A percentile compares a stretch with the other conserved stretches of the same genome.
Conservation (phyloP, 106 monocot species). For the Alisma plantagoaquatica region DNA sequence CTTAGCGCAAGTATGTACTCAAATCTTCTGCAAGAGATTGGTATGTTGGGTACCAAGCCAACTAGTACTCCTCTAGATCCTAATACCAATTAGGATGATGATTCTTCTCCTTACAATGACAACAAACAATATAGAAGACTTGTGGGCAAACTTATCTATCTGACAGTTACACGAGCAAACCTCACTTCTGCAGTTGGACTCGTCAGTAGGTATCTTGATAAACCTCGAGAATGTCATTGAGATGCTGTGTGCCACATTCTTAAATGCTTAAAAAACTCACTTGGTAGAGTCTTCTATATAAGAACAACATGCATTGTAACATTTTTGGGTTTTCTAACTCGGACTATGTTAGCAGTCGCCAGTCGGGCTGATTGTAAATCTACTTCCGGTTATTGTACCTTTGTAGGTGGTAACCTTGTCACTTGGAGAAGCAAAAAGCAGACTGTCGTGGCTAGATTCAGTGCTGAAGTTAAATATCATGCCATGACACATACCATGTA, state of each 20-base stretch:
- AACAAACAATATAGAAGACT: no score
- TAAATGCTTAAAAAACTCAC: not conserved
- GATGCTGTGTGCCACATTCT: not conserved
- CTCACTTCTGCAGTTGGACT: not conserved
- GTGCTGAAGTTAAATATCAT: not conserved
- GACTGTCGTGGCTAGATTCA: not conserved
- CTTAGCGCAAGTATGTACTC: no score
- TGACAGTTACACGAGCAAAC: no score
- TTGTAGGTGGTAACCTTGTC: not conserved
- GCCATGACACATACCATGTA: not conserved
- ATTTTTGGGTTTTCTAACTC: not conserved
- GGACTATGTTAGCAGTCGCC: not conserved
- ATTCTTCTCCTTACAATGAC: no score
- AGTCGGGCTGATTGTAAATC: not conserved
- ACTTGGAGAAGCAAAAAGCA: not conserved
- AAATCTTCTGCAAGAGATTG: no score
- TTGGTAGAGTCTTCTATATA: not conserved
- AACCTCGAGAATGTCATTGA: not conserved
- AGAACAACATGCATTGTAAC: not conserved
- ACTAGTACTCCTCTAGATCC: no score
- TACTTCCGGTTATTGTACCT: not conserved
- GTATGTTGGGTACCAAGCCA: no score
- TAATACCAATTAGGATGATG: no score
- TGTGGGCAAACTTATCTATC: no score
- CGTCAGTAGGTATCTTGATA: not conserved